These are phyloP conservation scores for Xylaria palmicola DNA, from an alignment of 495 filamentous ascomycete genomes.

Conservation along the genomic window DNA sequence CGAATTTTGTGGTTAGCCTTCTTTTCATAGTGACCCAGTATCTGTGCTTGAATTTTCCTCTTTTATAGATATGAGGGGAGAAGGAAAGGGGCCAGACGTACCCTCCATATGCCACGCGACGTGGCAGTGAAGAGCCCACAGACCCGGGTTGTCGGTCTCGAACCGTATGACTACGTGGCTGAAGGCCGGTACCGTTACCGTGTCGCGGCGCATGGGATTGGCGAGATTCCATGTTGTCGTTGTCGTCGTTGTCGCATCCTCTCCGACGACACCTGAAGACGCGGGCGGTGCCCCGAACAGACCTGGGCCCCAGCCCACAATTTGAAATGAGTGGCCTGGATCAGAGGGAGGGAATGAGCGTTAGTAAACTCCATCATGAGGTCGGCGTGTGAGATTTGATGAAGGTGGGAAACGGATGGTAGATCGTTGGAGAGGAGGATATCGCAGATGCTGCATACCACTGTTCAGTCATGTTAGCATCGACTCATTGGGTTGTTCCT, in stretches of 20 bases:
- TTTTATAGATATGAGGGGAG: neutral
- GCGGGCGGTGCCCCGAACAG: slow-evolving; percentile 17
- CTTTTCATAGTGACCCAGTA: no score
- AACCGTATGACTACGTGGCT: slow-evolving; percentile 33
- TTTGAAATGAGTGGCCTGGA: slow-evolving; percentile 34
- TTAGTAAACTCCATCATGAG: neutral
- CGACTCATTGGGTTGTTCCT: neutral
- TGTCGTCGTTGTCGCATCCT: neutral
- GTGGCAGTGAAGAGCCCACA: slow-evolving; percentile 38
- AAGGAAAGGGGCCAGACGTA: neutral
- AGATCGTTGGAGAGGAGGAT: neutral
- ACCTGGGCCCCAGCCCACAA: slow-evolving; percentile 34
- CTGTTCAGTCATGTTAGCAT: slow-evolving; percentile 2
- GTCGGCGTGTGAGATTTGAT: neutral
- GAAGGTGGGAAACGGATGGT: neutral
- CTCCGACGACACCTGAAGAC: neutral
- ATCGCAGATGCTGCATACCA: neutral
- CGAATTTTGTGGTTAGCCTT: neutral
- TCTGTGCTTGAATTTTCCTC: no score
- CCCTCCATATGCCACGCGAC: slow-evolving; percentile 36
- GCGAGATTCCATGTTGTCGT: slow-evolving; percentile 24
- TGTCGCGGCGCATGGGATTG: slow-evolving; percentile 36
- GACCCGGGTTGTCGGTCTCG: slow-evolving; percentile 32
- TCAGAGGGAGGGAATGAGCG: neutral
- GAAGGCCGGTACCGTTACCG: slow-evolving; percentile 27